Conservation (phyloP, 768 basidiomycete genomes). For the Suillus brevipes region DNA sequence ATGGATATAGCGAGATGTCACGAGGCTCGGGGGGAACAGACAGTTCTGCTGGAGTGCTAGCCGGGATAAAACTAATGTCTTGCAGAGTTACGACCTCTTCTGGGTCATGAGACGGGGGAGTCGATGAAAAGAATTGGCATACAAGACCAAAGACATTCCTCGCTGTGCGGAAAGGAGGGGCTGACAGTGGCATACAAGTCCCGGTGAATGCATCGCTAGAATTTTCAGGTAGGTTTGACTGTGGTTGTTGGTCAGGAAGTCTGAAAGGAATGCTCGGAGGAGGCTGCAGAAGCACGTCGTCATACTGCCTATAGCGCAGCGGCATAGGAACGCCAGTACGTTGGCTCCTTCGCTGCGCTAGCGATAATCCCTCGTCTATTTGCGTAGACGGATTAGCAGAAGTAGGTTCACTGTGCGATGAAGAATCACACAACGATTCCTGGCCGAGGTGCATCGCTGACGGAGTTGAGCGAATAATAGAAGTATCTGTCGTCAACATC, state of each 20-base stretch:
- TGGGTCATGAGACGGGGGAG: conserved; percentile 7
- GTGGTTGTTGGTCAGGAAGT: no score
- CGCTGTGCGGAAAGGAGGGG: background rate
- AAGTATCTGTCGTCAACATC: no score
- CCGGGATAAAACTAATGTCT: conserved; percentile 11
- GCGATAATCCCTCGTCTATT: background rate
- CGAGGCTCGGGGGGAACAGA: background rate
- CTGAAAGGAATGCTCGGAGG: background rate
- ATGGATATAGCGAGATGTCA: background rate
- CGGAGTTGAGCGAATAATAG: no score
- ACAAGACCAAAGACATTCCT: conserved; percentile 8
- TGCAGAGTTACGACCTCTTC: background rate
- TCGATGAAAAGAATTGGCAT: background rate
- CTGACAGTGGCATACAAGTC: background rate
- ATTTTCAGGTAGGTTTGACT: background rate
- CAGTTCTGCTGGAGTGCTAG: background rate
- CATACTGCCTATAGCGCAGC: background rate
- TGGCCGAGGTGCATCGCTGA: no score
- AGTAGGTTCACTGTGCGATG: no score
- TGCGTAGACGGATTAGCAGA: background rate
- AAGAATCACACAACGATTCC: background rate
- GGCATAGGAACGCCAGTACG: background rate
- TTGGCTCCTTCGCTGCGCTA: background rate
- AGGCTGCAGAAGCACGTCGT: conserved; percentile 2
- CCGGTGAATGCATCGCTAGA: accelerated